phyloP scores from a whole-genome alignment of 2,329 filamentous ascomycete species.

The Claviceps monticola region DNA sequence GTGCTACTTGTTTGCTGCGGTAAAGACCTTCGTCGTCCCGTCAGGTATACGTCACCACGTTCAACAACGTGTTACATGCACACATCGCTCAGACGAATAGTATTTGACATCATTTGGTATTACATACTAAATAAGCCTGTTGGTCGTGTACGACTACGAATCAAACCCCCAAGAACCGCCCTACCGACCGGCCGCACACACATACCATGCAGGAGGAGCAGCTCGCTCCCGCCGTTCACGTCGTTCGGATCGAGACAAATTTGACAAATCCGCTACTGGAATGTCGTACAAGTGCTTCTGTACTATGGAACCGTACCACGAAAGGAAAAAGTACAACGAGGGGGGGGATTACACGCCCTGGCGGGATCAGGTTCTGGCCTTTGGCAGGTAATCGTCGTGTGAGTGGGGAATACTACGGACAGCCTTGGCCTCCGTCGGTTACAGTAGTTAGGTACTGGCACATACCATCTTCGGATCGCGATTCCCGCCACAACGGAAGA shows the following conservation, averaged over 20 bases:
- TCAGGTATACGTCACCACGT: conserved; percentile 1
- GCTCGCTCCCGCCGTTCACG: neutral
- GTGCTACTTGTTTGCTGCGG: neutral
- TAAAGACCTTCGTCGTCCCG: neutral
- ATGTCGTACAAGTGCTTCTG: neutral
- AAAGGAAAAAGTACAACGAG: neutral
- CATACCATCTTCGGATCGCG: neutral
- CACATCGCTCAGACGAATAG: neutral
- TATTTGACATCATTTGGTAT: too few species aligned
- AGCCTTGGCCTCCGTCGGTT: too few species aligned
- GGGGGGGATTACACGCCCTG: neutral
- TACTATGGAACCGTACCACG: neutral
- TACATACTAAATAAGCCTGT: neutral
- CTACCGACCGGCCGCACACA: neutral
- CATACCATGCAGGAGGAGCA: neutral
- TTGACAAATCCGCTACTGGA: neutral
- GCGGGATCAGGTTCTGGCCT: neutral
- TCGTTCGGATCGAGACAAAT: neutral
- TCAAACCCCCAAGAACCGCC: neutral
- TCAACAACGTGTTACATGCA: neutral
- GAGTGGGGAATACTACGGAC: too few species aligned
- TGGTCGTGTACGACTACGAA: neutral
- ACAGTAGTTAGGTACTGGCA: too few species aligned
- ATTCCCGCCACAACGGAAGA: neutral
- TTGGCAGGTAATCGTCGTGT: too few species aligned